These are phyloP conservation scores for Pseudogymnoascus verrucosus DNA, from an alignment of 2,329 filamentous ascomycete genomes.

Conservation along the genomic window DNA sequence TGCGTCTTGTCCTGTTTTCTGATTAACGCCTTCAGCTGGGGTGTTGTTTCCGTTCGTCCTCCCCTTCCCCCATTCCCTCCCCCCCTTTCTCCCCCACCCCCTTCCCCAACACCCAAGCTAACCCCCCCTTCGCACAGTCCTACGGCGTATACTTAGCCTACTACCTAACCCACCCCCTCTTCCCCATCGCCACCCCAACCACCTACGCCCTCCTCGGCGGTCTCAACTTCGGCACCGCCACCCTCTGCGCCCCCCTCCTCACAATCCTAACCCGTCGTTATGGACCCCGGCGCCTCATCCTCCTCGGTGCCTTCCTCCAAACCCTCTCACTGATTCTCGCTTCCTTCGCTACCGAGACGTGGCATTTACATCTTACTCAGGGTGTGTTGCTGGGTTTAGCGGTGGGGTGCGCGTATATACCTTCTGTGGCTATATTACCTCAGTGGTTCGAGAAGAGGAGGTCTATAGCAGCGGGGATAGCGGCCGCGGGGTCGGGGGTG, in stretches of 20 bases:
- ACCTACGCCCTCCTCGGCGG: slow-evolving; percentile 54
- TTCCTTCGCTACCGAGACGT: slow-evolving; percentile 43
- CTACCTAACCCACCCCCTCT: slow-evolving; percentile 44
- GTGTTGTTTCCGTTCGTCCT: slow-evolving; percentile 33
- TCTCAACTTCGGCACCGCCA: slow-evolving; percentile 38
- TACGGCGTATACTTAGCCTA: slow-evolving; percentile 50
- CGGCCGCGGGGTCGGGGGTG: slow-evolving; percentile 45
- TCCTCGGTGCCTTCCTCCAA: slow-evolving; percentile 42
- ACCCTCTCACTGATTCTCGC: slow-evolving; percentile 43
- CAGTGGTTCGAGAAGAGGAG: slow-evolving; percentile 51
- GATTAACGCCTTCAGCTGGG: slow-evolving; percentile 26
- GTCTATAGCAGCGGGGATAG: slow-evolving; percentile 47
- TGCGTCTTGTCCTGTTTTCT: slow-evolving; percentile 18
- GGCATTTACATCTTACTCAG: slow-evolving; percentile 54
- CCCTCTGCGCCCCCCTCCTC: slow-evolving; percentile 46
- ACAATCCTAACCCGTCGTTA: slow-evolving; percentile 39
- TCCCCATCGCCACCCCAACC: slow-evolving; percentile 42
- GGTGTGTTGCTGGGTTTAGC: slow-evolving; percentile 53
- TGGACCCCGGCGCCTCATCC: slow-evolving; percentile 41
- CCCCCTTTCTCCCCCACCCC: neutral
- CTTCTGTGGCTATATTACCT: slow-evolving; percentile 43
- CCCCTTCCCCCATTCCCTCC: neutral
- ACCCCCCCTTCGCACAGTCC: slow-evolving; percentile 23
- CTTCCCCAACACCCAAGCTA: slow-evolving; percentile 8
- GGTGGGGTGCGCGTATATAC: slow-evolving; percentile 52